A percentile compares a stretch with the other conserved stretches of the same genome.
Evolutionary conservation across 2,329 filamentous ascomycete genomes (phyloP).

Genomic region (Fusarium tuaranense): DNA sequence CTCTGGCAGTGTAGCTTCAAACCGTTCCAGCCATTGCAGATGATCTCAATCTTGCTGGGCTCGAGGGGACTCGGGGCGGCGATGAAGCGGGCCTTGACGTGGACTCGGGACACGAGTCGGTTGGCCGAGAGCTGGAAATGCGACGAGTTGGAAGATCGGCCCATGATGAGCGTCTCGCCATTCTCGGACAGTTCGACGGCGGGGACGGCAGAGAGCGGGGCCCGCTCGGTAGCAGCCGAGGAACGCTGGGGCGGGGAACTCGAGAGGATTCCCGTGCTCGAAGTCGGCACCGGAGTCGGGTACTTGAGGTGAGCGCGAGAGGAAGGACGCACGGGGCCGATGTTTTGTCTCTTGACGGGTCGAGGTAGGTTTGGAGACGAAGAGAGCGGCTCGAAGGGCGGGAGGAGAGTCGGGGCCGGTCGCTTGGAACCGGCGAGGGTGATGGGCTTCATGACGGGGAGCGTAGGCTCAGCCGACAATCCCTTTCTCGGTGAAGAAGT

Average conservation of each 20-base stretch:
- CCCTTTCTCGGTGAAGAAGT: slow-evolving; percentile 49
- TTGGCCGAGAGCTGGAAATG: slow-evolving; percentile 94
- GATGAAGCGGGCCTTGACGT: slow-evolving; percentile 89
- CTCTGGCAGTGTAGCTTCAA: slow-evolving; percentile 93
- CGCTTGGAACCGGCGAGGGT: slow-evolving; percentile 66
- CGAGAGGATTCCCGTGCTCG: slow-evolving; percentile 89
- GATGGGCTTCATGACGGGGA: slow-evolving; percentile 44
- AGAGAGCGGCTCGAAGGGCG: slow-evolving; percentile 83
- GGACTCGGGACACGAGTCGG: slow-evolving; percentile 91
- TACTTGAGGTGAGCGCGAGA: slow-evolving; percentile 73
- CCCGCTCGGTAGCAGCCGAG: slow-evolving; percentile 79
- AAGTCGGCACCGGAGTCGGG: slow-evolving; percentile 93
- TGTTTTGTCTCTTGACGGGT: slow-evolving; percentile 74
- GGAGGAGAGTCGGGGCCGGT: slow-evolving; percentile 75
- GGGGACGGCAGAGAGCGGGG: slow-evolving; percentile 86
- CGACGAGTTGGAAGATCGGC: slow-evolving; percentile 94
- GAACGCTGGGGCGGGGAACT: slow-evolving; percentile 79
- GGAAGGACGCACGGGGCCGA: slow-evolving; percentile 39
- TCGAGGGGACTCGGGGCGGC: slow-evolving; percentile 75
- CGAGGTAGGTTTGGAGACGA: slow-evolving; percentile 80
- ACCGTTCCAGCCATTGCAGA: slow-evolving; percentile 96
- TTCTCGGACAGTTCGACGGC: slow-evolving; percentile 83
- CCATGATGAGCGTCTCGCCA: slow-evolving; percentile 87
- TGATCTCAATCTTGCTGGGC: slow-evolving; percentile 84
- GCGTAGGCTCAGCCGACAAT: slow-evolving; percentile 48